These are phyloP conservation scores for Ogataea paradorogensis DNA, from an alignment of 805 yeast genomes.

Conservation along the genomic window DNA sequence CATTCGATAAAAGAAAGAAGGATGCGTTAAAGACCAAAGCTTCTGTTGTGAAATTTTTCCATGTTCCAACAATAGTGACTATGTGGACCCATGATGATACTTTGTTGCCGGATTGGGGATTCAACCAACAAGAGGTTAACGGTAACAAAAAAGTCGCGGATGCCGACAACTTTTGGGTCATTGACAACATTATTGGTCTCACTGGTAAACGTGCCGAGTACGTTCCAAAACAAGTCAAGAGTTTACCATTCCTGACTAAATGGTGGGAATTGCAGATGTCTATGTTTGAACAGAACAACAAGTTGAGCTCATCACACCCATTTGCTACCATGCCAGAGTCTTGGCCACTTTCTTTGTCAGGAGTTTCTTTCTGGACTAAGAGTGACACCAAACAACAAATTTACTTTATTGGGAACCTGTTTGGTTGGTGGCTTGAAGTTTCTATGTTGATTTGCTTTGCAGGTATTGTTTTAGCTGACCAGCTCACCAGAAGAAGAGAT, in stretches of 20 bases:
- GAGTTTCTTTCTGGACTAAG: conserved; percentile 96
- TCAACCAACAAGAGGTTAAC: conserved; percentile 86
- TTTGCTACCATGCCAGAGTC: conserved; percentile 88
- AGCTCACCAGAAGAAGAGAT: conserved; percentile 73
- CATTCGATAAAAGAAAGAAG: conserved; percentile 49
- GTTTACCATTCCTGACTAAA: conserved; percentile 73
- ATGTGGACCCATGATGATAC: conserved; percentile 90
- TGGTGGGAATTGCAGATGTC: conserved; percentile 85
- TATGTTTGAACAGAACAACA: conserved; percentile 93
- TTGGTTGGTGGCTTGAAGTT: conserved; percentile 88
- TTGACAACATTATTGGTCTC: conserved; percentile 67
- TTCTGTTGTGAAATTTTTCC: conserved; percentile 66
- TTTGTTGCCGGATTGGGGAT: conserved; percentile 93
- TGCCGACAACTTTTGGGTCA: conserved; percentile 65
- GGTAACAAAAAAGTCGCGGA: conserved; percentile 84
- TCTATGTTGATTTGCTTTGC: conserved; percentile 58
- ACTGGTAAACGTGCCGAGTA: conserved; percentile 60
- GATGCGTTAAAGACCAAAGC: conserved; percentile 66
- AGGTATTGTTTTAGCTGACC: conserved; percentile 69
- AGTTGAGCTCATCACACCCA: conserved; percentile 84
- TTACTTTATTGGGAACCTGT: conserved; percentile 82
- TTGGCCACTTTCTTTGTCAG: conserved; percentile 88
- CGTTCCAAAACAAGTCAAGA: conserved; percentile 60
- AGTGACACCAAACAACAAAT: conserved; percentile 65
- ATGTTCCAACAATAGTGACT: conserved; percentile 84